Conservation (phyloP, 768 basidiomycete species). For the Kwoniella heveanensis region DNA sequence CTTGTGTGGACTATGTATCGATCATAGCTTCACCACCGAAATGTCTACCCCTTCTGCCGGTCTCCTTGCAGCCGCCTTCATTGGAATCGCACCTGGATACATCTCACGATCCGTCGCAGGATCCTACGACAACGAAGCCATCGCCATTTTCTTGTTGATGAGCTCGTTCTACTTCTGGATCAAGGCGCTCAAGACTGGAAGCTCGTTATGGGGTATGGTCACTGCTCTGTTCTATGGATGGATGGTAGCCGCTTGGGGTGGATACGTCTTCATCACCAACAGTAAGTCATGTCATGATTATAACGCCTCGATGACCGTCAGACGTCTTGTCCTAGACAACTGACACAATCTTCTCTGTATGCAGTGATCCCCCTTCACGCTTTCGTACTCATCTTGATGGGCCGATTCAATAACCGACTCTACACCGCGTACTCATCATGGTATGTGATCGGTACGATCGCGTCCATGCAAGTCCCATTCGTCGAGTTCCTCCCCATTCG, state of each 20-base stretch:
- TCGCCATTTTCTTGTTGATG: slow-evolving; percentile 99
- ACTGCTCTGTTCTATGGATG: slow-evolving; percentile 98
- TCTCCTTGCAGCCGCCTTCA: slow-evolving; percentile 95
- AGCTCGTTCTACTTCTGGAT: slow-evolving; percentile 98
- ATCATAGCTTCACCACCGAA: slow-evolving; percentile 84
- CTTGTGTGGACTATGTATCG: no score
- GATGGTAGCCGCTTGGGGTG: slow-evolving; percentile 99
- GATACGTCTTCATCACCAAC: slow-evolving; percentile 98
- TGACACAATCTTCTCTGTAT: background rate
- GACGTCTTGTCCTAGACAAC: no score
- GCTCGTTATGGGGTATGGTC: slow-evolving; percentile 83
- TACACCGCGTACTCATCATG: slow-evolving; percentile 96
- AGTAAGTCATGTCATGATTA: slow-evolving; percentile 57
- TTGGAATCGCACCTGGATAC: slow-evolving; percentile 94
- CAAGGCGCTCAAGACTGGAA: slow-evolving; percentile 89
- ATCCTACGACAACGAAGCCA: slow-evolving; percentile 99
- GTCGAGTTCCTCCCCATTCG: slow-evolving; percentile 98
- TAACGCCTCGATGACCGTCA: no score
- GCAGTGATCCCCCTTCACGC: slow-evolving; percentile 90
- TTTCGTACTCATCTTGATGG: slow-evolving; percentile 93
- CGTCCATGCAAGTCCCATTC: slow-evolving; percentile 99
- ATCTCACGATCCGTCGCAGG: slow-evolving; percentile 99
- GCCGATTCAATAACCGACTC: slow-evolving; percentile 84
- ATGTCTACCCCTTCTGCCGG: slow-evolving; percentile 94
- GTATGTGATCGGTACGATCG: slow-evolving; percentile 95